These are phyloP conservation scores for Paraphoma chrysanthemicola DNA, from an alignment of 2,329 filamentous ascomycete species.

Conservation along the genomic window DNA sequence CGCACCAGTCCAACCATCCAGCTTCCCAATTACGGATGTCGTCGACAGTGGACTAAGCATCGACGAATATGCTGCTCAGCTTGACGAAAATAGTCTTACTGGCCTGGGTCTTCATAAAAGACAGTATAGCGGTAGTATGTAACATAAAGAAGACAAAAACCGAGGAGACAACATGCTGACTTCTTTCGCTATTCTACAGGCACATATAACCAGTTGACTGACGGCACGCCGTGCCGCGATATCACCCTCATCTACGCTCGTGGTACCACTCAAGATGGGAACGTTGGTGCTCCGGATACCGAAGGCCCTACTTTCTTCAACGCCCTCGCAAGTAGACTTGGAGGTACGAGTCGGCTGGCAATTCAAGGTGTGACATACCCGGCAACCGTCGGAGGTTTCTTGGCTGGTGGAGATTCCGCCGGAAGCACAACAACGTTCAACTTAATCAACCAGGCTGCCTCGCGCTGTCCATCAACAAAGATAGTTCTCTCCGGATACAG, in stretches of 20 bases:
- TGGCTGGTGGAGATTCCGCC: conserved; percentile 52
- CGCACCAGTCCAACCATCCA: conserved; percentile 14
- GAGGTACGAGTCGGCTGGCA: conserved; percentile 50
- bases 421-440: conserved; percentile 54
- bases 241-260: conserved; percentile 63
- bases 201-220: conserved; percentile 7
- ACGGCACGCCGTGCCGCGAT: conserved; percentile 46
- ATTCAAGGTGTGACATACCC: conserved; percentile 63
- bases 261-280: conserved; percentile 60
- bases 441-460: conserved; percentile 30
- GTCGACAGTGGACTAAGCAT: conserved; percentile 30
- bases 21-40: conserved; percentile 37
- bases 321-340: conserved; percentile 50
- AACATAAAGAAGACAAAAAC: no score
- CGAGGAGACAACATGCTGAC: no score
- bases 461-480: conserved; percentile 37
- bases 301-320: conserved; percentile 57
- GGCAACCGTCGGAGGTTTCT: conserved; percentile 52
- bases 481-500: conserved; percentile 41
- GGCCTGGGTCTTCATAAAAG: conserved; percentile 17
- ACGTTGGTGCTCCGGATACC: conserved; percentile 57
- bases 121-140: conserved; percentile 4
- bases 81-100: conserved; percentile 18
- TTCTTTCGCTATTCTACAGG: not conserved
- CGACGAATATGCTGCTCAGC: conserved; percentile 28